Conservation (phyloP, 2,329 filamentous ascomycete genomes). For the Macrophomina phaseolina region DNA sequence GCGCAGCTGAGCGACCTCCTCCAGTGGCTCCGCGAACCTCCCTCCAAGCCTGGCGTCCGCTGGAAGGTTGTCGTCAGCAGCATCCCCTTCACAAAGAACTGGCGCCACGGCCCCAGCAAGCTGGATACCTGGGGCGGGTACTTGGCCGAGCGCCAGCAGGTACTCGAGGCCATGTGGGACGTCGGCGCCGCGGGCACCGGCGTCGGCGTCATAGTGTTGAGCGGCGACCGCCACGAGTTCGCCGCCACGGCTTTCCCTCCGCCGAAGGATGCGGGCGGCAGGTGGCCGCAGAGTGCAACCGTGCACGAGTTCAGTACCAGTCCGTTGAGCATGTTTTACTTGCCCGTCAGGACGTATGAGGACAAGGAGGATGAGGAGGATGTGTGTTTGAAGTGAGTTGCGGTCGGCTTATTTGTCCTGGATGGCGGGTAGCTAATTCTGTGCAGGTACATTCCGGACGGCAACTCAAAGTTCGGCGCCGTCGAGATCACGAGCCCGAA, state of each 20-base stretch:
- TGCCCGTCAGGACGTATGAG: constrained; percentile 81
- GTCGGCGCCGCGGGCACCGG: constrained; percentile 68
- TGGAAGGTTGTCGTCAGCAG: constrained; percentile 95
- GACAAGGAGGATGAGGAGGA: constrained; percentile 75
- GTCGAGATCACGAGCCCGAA: constrained; percentile 76
- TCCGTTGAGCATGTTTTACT: constrained; percentile 91
- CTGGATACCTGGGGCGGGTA: constrained; percentile 93
- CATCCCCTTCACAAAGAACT: constrained; percentile 97
- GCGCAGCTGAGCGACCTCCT: constrained; percentile 82
- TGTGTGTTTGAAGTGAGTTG: constrained; percentile 77
- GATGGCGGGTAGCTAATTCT: background rate
- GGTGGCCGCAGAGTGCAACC: constrained; percentile 54
- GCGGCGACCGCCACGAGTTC: constrained; percentile 96
- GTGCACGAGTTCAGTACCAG: constrained; percentile 93
- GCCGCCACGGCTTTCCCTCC: constrained; percentile 79
- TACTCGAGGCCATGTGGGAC: constrained; percentile 93
- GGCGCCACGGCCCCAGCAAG: constrained; percentile 78
- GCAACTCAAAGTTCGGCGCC: constrained; percentile 87
- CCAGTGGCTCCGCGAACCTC: constrained; percentile 69
- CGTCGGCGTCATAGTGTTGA: constrained; percentile 80
- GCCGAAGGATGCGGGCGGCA: constrained; percentile 57
- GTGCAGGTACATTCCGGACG: constrained; percentile 75
- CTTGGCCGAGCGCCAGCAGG: constrained; percentile 74
- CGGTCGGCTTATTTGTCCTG: background rate
- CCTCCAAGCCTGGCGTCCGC: constrained; percentile 76